Conservation (phyloP, 2,329 filamentous ascomycete genomes). For the Xylaria arbuscula region DNA sequence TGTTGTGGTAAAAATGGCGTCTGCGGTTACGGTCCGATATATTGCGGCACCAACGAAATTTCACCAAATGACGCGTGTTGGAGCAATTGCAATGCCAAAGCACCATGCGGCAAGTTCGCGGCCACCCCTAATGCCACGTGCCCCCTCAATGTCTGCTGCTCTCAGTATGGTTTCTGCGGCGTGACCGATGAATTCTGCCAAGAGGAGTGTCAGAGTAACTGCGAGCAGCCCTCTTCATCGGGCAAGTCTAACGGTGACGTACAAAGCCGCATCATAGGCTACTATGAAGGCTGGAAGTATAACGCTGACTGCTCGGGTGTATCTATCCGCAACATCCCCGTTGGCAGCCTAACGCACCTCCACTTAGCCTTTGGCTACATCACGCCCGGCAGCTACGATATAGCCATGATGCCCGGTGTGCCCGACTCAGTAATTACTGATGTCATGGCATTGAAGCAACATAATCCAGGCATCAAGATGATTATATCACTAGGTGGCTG, state of each 20-base stretch:
- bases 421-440: slow-evolving; percentile 35
- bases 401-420: slow-evolving; percentile 47
- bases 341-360: slow-evolving; percentile 54
- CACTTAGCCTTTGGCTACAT: slow-evolving; percentile 53
- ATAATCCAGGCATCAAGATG: slow-evolving; percentile 46
- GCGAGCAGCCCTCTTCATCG: slow-evolving; percentile 36
- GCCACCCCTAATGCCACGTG: slow-evolving; percentile 43
- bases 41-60: slow-evolving; percentile 42
- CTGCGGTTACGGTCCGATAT: slow-evolving; percentile 28
- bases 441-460: slow-evolving; percentile 49
- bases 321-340: slow-evolving; percentile 51
- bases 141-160: slow-evolving; percentile 55
- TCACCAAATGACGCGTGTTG: slow-evolving; percentile 48
- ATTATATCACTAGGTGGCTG: slow-evolving; percentile 57
- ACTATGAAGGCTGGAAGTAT: slow-evolving; percentile 49
- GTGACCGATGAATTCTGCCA: slow-evolving; percentile 43
- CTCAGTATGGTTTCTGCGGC: slow-evolving; percentile 51
- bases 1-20: slow-evolving; percentile 26
- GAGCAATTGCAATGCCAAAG: slow-evolving; percentile 50
- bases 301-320: slow-evolving; percentile 4
- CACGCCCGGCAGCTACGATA: slow-evolving; percentile 45
- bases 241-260: slow-evolving; percentile 31
- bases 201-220: slow-evolving; percentile 45
- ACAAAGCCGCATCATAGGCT: slow-evolving; percentile 47
- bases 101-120: slow-evolving; percentile 50